Conservation (phyloP, 495 filamentous ascomycete genomes). For the Pyrenula massariospora region DNA sequence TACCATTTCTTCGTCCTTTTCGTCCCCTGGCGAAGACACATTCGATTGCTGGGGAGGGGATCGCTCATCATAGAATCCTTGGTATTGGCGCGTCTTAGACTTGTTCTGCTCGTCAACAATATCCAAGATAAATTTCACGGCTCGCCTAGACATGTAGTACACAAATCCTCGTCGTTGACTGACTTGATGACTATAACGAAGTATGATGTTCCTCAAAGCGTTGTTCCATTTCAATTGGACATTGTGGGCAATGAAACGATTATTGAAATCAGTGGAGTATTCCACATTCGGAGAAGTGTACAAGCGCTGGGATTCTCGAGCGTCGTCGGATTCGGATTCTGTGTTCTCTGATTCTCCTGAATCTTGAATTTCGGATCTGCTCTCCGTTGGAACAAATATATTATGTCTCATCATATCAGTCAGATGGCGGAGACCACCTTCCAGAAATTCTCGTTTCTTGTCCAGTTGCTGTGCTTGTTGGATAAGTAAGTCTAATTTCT, state of each 20-base stretch:
- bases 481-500: slow-evolving; percentile 55
- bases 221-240: slow-evolving; percentile 98
- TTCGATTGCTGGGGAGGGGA: slow-evolving; percentile 16
- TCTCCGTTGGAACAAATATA: slow-evolving; percentile 21
- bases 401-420: slow-evolving; percentile 12
- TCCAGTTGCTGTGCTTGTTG: slow-evolving; percentile 58
- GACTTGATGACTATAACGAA: slow-evolving; percentile 95
- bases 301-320: slow-evolving; percentile 27
- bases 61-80: slow-evolving; percentile 11
- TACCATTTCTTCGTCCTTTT: slow-evolving; percentile 47
- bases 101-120: slow-evolving; percentile 88
- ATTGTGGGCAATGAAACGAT: slow-evolving; percentile 96
- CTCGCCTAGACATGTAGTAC: slow-evolving; percentile 91
- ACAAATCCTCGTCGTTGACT: slow-evolving; percentile 92
- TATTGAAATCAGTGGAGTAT: slow-evolving; percentile 87
- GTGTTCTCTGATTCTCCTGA: slow-evolving; percentile 34
- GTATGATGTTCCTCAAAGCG: slow-evolving; percentile 83
- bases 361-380: slow-evolving; percentile 23
- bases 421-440: slow-evolving; percentile 60
- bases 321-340: slow-evolving; percentile 35
- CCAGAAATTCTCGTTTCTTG: slow-evolving; percentile 67
- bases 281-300: slow-evolving; percentile 40
- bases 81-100: slow-evolving; percentile 29
- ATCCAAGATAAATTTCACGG: slow-evolving; percentile 95
- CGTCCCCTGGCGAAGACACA: slow-evolving; percentile 22